A percentile compares a stretch with the other conserved stretches of the same genome.
Evolutionary conservation across 257 asterid genomes (phyloP).

Genomic region (Nicotiana attenuata): DNA sequence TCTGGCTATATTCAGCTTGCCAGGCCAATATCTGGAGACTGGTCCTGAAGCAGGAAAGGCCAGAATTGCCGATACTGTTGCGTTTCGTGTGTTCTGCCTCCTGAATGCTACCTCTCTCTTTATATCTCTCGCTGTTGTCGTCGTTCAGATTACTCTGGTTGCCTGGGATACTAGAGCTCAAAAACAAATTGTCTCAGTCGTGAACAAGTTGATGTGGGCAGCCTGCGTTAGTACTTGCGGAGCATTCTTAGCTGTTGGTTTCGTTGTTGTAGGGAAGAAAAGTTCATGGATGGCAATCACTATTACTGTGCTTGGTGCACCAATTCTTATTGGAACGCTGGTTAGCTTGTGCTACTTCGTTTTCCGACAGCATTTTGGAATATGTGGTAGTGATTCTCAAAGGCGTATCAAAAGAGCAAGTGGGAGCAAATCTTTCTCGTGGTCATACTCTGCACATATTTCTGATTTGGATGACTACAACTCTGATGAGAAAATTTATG

Average conservation of each 20-base stretch:
- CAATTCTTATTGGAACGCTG: constrained; percentile 76
- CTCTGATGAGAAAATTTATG: constrained; percentile 88
- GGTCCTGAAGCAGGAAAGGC: constrained; percentile 69
- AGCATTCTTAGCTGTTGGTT: constrained; percentile 75
- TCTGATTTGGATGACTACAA: constrained; percentile 79
- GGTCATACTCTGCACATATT: constrained; percentile 72
- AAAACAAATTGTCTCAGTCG: constrained; percentile 73
- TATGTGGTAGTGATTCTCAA: constrained; percentile 70
- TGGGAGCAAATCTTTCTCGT: constrained; percentile 91
- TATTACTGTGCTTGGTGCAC: constrained; percentile 68
- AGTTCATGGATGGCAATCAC: constrained; percentile 80
- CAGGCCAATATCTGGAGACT: constrained; percentile 48
- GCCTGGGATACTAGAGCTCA: constrained; percentile 95
- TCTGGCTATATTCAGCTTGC: constrained; percentile 82
- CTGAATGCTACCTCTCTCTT: constrained; percentile 76
- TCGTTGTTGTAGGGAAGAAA: constrained; percentile 71
- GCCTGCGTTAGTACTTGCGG: constrained; percentile 94
- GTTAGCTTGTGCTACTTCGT: constrained; percentile 86
- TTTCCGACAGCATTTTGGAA: constrained; percentile 84
- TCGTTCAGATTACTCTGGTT: constrained; percentile 83
- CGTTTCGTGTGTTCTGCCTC: constrained; percentile 82
- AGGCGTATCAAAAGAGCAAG: constrained; percentile 72
- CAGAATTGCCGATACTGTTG: constrained; percentile 33
- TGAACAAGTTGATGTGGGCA: constrained; percentile 97
- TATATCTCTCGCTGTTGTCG: constrained; percentile 87